Evolutionary conservation across 495 filamentous ascomycete species (phyloP).

Genomic region (Neurospora sp.): DNA sequence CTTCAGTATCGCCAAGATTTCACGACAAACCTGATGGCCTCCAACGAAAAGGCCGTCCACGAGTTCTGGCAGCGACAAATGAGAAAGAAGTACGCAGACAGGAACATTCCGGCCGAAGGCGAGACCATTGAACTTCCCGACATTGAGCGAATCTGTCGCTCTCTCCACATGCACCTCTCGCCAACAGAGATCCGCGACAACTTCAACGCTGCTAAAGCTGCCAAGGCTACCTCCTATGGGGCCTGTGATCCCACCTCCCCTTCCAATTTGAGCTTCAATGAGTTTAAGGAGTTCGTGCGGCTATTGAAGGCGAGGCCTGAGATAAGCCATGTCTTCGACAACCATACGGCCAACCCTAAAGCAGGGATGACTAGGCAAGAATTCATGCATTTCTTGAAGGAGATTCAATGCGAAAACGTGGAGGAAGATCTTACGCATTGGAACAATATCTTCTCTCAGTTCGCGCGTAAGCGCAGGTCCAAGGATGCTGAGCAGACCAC

Average conservation of each 20-base stretch:
- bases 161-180: slow-evolving; percentile 81
- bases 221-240: slow-evolving; percentile 3
- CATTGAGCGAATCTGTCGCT: slow-evolving; percentile 73
- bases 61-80: slow-evolving; percentile 85
- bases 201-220: slow-evolving; percentile 63
- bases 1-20: slow-evolving; percentile 75
- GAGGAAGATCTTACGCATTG: slow-evolving; percentile 54
- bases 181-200: slow-evolving; percentile 61
- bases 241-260: slow-evolving; percentile 22
- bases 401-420: slow-evolving; percentile 67
- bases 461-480: slow-evolving; percentile 52
- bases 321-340: slow-evolving; percentile 57
- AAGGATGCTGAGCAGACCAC: slow-evolving; percentile 35
- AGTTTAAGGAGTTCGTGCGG: slow-evolving; percentile 74
- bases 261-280: slow-evolving; percentile 57
- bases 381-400: slow-evolving; percentile 65
- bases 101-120: slow-evolving; percentile 44
- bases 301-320: slow-evolving; percentile 78
- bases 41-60: slow-evolving; percentile 68
- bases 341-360: slow-evolving; percentile 37
- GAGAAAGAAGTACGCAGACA: slow-evolving; percentile 51
- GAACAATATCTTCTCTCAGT: slow-evolving; percentile 64
- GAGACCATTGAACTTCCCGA: slow-evolving; percentile 65
- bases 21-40: slow-evolving; percentile 74
- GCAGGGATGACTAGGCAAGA: slow-evolving; percentile 57